A percentile compares a stretch with the other conserved stretches of the same genome.
Conservation (phyloP, 306 rosid genomes). For the Corylus avellana region DNA sequence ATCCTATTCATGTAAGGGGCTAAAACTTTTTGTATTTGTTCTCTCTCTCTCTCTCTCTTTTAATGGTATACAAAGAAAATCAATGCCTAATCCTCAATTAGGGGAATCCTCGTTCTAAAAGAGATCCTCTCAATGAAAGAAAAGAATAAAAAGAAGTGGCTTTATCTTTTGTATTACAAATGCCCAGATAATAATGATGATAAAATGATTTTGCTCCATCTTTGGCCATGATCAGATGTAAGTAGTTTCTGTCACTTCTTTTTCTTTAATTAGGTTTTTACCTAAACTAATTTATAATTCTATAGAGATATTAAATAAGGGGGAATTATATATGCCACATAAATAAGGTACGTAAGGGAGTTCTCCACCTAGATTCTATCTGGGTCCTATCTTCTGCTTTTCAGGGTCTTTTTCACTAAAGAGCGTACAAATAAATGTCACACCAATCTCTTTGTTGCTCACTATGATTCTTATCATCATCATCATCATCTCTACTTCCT, state of each 20-base stretch:
- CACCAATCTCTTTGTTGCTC: neutral
- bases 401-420: conserved; percentile 18
- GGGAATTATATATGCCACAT: neutral
- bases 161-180: neutral
- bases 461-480: neutral
- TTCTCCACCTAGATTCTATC: neutral
- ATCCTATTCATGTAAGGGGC: too few relatives aligned
- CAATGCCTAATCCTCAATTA: too few relatives aligned
- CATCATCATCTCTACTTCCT: neutral
- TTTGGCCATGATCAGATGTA: neutral
- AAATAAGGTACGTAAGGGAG: too few relatives aligned
- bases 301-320: neutral
- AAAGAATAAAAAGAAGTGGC: neutral
- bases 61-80: too few relatives aligned
- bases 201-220: neutral
- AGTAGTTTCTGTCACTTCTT: too few relatives aligned
- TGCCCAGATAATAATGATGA: neutral
- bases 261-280: too few relatives aligned
- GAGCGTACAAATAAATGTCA: neutral
- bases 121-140: neutral
- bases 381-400: neutral
- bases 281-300: too few relatives aligned
- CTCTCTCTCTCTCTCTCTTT: too few relatives aligned
- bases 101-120: too few relatives aligned
- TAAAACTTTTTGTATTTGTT: too few relatives aligned